Evolutionary conservation across 1,139 yeast genomes (phyloP), one percentile per base, ranked within the genome.

Genomic region (Suzukiozyma palmioleophila): DNA sequence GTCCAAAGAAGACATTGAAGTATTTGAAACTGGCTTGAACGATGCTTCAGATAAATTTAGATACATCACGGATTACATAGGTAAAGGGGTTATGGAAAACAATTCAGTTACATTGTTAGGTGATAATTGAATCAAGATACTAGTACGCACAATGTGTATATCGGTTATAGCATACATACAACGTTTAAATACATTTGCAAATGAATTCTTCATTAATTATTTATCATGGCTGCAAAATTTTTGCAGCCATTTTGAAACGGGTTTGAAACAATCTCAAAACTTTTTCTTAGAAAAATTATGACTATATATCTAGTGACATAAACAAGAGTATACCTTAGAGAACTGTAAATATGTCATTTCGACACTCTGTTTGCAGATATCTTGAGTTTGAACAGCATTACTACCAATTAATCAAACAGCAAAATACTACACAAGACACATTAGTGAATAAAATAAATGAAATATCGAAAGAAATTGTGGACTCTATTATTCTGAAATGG

Each of bases 81-180:
- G 96, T 3, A 77, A 87, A 44, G 98, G 98, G 1, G 90, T 86
- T 0, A 75, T 88, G 80, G 89, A 81, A 50, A 57, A 60, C 39
- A 68, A 64, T 24, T 57, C 48, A 4, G 32, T 42, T n/a, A 33
- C 36, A 2, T 33, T 33, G 13, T 24, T 33, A 15, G 36, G 36
- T 6, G 36, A 33, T 8, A 8, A 6, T n/a, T 24, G n/a, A 26
- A 7, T 22, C 24, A 30, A 16, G 10, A 7, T 16, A 6, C 8
- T 9, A 11, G 3, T 10, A 26, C 8, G 8, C 6, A 26, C 7
- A 18, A 18, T 18, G 22, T 5, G 7, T 18, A 7, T 5, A 18
- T 18, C 22, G 22, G 22, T 7, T 18, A 18, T 18, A 5, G 22
- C 22, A 18, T 18, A 4, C 7, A 7, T 18, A 18, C 4, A 7